Conservation (phyloP, 2,329 filamentous ascomycete genomes). For the Phaeosphaeriaceae sp. region DNA sequence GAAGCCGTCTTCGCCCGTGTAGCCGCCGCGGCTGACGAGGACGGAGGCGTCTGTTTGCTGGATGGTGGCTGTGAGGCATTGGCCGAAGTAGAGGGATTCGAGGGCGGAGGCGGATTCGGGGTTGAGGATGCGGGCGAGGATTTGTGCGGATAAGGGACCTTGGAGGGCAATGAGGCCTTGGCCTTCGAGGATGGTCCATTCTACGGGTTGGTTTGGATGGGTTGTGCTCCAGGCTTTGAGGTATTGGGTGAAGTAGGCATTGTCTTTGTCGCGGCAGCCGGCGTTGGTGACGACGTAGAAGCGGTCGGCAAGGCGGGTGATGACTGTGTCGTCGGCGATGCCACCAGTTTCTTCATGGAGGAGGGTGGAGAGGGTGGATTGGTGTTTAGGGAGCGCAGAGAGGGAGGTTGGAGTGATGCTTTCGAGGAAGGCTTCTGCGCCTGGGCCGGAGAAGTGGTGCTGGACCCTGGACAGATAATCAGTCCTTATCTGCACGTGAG, state of each 20-base stretch:
- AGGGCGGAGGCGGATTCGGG: slow-evolving; percentile 48
- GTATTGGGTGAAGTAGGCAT: slow-evolving; percentile 74
- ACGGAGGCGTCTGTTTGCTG: slow-evolving; percentile 62
- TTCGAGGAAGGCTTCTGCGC: slow-evolving; percentile 81
- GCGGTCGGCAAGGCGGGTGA: slow-evolving; percentile 70
- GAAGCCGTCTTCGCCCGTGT: slow-evolving; percentile 98
- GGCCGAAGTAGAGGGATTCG: slow-evolving; percentile 80
- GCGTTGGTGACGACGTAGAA: slow-evolving; percentile 98
- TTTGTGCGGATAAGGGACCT: slow-evolving; percentile 75
- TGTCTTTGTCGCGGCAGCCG: slow-evolving; percentile 87
- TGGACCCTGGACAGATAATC: slow-evolving; percentile 65
- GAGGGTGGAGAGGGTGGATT: slow-evolving; percentile 83
- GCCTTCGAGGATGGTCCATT: slow-evolving; percentile 73
- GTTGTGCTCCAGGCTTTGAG: slow-evolving; percentile 60
- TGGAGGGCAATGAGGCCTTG: slow-evolving; percentile 88
- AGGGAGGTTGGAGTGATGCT: slow-evolving; percentile 80
- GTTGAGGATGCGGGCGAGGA: slow-evolving; percentile 70
- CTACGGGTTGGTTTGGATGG: slow-evolving; percentile 54
- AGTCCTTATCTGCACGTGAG: not conserved
- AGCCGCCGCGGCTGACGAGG: slow-evolving; percentile 86
- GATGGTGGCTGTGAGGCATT: slow-evolving; percentile 70
- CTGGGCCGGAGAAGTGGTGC: slow-evolving; percentile 81
- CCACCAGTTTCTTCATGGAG: slow-evolving; percentile 78
- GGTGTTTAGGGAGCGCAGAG: slow-evolving; percentile 66
- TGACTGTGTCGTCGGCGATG: slow-evolving; percentile 92